Conservation (phyloP, 495 filamentous ascomycete species). For the Penicillium arizonense region DNA sequence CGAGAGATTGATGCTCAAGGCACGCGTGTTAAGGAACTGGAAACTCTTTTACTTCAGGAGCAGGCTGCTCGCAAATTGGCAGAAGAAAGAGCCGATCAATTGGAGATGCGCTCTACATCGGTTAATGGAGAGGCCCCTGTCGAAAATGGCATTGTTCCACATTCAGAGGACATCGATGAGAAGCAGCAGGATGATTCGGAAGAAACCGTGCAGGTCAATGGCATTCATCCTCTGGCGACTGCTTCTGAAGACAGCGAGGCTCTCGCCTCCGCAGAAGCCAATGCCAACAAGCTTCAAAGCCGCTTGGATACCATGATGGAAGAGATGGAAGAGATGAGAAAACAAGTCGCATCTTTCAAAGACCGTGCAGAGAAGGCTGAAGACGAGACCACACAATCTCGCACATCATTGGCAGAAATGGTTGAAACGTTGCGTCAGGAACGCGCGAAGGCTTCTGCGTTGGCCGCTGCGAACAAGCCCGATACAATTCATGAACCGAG, state of each 20-base stretch:
- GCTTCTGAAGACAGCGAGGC: conserved; percentile 36
- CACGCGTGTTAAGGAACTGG: conserved; percentile 75
- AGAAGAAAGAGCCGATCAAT: conserved; percentile 71
- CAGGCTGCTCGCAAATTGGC: conserved; percentile 76
- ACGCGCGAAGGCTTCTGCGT: conserved; percentile 36
- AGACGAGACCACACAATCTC: conserved; percentile 61
- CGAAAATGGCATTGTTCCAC: conserved; percentile 34
- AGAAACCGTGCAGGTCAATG: conserved; percentile 15
- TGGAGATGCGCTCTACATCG: conserved; percentile 51
- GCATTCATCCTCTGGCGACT: conserved; percentile 9
- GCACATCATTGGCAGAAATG: conserved; percentile 82
- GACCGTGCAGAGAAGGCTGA: conserved; percentile 78
- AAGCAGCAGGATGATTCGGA: conserved; percentile 10
- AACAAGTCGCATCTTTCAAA: conserved; percentile 75
- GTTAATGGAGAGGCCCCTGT: conserved; percentile 20
- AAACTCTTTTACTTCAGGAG: conserved; percentile 75
- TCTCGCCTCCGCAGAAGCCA: conserved; percentile 24
- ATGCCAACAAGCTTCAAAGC: conserved; percentile 56
- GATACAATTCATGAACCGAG: conserved; percentile 7
- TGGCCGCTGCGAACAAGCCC: background rate
- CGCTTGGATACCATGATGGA: conserved; percentile 75
- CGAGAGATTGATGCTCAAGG: conserved; percentile 78
- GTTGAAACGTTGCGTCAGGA: conserved; percentile 74
- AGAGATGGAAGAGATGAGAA: conserved; percentile 81
- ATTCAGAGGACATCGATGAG: conserved; percentile 15